Conservation (phyloP, 2,329 filamentous ascomycete genomes). For the Trichoderma sp. region DNA sequence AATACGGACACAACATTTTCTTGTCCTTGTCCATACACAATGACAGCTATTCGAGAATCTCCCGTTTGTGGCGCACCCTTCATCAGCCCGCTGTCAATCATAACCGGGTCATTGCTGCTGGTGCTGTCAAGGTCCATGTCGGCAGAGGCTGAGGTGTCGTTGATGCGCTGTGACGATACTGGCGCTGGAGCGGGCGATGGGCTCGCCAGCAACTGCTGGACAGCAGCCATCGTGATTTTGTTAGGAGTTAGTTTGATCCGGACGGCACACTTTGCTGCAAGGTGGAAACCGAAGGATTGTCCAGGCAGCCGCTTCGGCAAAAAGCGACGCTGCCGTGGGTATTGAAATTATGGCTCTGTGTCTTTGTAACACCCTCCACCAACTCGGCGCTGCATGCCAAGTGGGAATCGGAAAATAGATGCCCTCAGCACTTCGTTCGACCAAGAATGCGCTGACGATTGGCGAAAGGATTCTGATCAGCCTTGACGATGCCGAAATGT, state of each 20-base stretch:
- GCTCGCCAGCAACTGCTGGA: constrained; percentile 40
- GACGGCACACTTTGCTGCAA: not conserved
- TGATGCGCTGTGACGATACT: constrained; percentile 29
- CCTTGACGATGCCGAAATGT: not conserved
- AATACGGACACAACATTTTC: constrained; percentile 74
- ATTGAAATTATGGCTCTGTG: not conserved
- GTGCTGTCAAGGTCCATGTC: constrained; percentile 39
- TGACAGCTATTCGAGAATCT: constrained; percentile 61
- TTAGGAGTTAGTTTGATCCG: not conserved
- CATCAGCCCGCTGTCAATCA: constrained; percentile 43
- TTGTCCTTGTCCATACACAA: constrained; percentile 71
- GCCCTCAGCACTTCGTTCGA: not conserved
- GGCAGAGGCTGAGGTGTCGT: constrained; percentile 29
- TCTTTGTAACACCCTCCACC: not conserved
- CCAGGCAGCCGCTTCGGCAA: not conserved
- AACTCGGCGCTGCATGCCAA: constrained; percentile 17
- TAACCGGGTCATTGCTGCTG: constrained; percentile 37
- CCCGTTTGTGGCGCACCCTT: constrained; percentile 52
- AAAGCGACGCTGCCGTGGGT: constrained; percentile 8
- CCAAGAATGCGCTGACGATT: not conserved
- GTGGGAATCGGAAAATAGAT: not conserved
- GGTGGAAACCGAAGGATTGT: not conserved
- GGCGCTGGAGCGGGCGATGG: constrained; percentile 37
- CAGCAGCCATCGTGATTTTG: constrained; percentile 38
- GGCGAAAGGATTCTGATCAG: not conserved